Evolutionary conservation across 352 stramenopile species (phyloP), one percentile per base, ranked within the genome.

Genomic region (Pythium monospermum): DNA sequence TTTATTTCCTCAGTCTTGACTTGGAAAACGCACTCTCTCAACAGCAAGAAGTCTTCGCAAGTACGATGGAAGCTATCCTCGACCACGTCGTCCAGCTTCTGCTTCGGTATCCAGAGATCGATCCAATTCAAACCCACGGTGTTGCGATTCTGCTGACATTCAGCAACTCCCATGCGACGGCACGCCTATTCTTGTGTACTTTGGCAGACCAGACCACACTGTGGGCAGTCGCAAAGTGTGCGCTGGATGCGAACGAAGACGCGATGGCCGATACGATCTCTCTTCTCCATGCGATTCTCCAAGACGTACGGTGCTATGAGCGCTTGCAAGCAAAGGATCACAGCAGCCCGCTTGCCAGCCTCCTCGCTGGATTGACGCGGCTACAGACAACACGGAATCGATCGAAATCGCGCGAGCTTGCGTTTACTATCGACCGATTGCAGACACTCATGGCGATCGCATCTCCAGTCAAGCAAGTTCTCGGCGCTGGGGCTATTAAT

Each of bases 1-100:
- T 88, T 0, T 73, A 80, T 23, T 76, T 74, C n/a, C 44, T 86
- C 6, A 77, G 73, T 38, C 30, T 73, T 13, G 72, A 83, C 30
- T 48, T 85, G 0, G 71, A 81, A 27, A 62, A 40, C 19, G 51
- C 43, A 7, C 46, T 59, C 12, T 27, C 30, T 0, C 47, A 41
- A 11, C 21, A 64, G 1, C 48, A 64, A 31, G 26, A 32, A 6
- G 26, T 55, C 15, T 58, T 58, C 31, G 3, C 57, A 12, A 22
- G 39, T 7, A 46, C 37, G 3, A 48, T 69, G 15, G 41, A 61
- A 15, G 40, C 26, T 10, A 68, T 76, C 27, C 25, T 78, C 15
- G 43, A 57, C 1, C 43, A 36, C 21, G 44, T 71, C 18, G 43
- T 77, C n/a, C 39, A 45, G 38, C 49, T 66, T 4, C 84, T 86